A percentile compares a stretch with the other conserved stretches of the same genome.
phyloP scores from a whole-genome alignment of 176 grass and related monocot species.

The Musa schizocarpa region DNA sequence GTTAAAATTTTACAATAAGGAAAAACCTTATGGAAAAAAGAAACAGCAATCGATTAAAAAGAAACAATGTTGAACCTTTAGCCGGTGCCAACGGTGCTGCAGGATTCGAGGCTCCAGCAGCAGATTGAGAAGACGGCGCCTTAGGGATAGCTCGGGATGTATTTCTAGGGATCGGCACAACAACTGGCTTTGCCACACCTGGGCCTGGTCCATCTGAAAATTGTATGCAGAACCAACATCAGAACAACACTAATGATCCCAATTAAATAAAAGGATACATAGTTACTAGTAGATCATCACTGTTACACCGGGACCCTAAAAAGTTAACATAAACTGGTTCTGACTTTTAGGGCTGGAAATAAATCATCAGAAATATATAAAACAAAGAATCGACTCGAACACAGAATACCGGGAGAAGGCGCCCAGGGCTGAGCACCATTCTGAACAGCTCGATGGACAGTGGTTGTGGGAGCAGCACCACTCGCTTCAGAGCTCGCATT shows the following conservation, averaged over 20 bases:
- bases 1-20: neutral
- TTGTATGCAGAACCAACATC: neutral
- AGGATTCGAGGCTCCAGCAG: constrained; percentile 24
- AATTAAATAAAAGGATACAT: neutral
- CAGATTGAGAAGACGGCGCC: constrained; percentile 27
- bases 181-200: constrained; percentile 30
- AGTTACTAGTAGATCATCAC: neutral
- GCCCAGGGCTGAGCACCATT: constrained; percentile 36
- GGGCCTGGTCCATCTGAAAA: constrained; percentile 21
- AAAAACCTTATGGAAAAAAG: neutral
- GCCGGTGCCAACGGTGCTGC: constrained; percentile 25
- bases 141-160: constrained; percentile 38
- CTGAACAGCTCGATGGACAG: constrained; percentile 22
- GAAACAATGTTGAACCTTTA: constrained; percentile 24
- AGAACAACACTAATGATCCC: constrained; percentile 8
- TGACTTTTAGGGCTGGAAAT: neutral
- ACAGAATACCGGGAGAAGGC: constrained; percentile 14
- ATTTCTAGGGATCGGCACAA: constrained; percentile 33
- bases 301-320: neutral
- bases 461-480: constrained; percentile 21
- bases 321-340: neutral
- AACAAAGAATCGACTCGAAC: neutral
- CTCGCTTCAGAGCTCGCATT: constrained; percentile 24
- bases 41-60: neutral
- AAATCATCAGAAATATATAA: constrained; percentile 1